Evolutionary conservation across 163 green algal genomes (phyloP).

Genomic region (Scenedesmus sp.): DNA sequence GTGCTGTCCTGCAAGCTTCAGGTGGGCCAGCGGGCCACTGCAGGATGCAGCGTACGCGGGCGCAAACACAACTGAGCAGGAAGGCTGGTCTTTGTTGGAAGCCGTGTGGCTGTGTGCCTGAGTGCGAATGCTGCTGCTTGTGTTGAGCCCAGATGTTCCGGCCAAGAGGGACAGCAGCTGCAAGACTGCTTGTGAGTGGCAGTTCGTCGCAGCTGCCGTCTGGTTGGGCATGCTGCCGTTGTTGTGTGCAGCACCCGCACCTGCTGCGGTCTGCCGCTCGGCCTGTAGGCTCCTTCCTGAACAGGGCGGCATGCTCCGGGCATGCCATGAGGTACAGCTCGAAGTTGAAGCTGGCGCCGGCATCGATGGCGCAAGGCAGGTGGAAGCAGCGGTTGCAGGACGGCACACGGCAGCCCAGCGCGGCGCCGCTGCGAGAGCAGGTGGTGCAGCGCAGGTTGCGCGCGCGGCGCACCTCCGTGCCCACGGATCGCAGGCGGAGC

Average conservation of each 20-base stretch:
- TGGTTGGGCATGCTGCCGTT: not conserved
- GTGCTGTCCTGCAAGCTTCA: constrained; percentile 33
- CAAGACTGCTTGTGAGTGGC: too few relatives aligned
- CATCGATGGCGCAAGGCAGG: constrained; percentile 73
- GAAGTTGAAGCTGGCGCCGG: constrained; percentile 73
- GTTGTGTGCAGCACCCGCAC: not conserved
- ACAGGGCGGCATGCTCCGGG: constrained; percentile 63
- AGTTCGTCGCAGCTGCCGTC: not conserved
- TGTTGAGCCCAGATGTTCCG: not conserved
- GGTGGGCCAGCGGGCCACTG: constrained; percentile 29
- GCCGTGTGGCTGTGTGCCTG: not conserved
- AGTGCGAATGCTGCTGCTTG: not conserved
- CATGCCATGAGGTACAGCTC: constrained; percentile 74
- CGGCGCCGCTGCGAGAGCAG: constrained; percentile 77
- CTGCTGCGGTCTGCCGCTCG: not conserved
- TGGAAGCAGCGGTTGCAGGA: constrained; percentile 78
- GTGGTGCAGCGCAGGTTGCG: constrained; percentile 69
- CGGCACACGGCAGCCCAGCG: constrained; percentile 80
- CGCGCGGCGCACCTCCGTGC: constrained; percentile 67
- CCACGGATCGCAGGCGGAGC: constrained; percentile 66
- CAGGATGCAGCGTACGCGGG: not conserved
- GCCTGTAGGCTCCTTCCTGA: constrained; percentile 51
- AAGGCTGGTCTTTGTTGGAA: not conserved
- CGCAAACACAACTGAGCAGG: not conserved
- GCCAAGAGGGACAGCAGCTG: not conserved